A percentile compares a stretch with the other conserved stretches of the same genome.
Conservation (phyloP, 177 flowering plant species). For the Telopea speciosissima region DNA sequence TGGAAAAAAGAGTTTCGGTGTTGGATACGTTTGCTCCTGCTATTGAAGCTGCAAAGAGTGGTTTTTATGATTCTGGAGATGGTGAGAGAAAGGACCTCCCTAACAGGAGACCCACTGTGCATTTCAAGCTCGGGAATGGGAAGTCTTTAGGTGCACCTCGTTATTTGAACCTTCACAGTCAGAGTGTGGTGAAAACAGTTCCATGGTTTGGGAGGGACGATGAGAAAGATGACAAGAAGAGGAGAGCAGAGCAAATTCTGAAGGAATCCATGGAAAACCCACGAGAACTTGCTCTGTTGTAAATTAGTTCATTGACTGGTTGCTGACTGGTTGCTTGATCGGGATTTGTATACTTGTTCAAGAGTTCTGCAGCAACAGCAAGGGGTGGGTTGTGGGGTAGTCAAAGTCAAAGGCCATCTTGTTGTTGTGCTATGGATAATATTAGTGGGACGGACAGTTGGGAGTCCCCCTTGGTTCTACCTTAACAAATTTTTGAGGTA, state of each 20-base stretch:
- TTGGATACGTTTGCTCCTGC: conserved; percentile 62
- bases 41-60: conserved; percentile 48
- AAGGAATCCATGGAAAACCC: conserved; percentile 68
- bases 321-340: conserved; percentile 11
- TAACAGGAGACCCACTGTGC: conserved; percentile 50
- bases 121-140: conserved; percentile 47
- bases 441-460: conserved; percentile 15
- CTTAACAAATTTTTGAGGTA: conserved; percentile 37
- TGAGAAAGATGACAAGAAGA: conserved; percentile 77
- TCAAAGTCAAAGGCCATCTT: conserved; percentile 1
- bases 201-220: conserved; percentile 48
- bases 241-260: conserved; percentile 78
- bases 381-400: conserved; percentile 9
- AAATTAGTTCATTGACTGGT: conserved; percentile 20
- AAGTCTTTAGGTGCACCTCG: conserved; percentile 44
- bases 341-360: conserved; percentile 15
- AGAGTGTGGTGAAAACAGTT: conserved; percentile 20
- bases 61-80: conserved; percentile 31
- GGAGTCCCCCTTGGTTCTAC: conserved; percentile 11
- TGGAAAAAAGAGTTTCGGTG: conserved; percentile 36
- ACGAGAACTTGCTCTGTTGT: conserved; percentile 69
- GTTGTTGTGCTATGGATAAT: conserved; percentile 13
- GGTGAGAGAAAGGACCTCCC: conserved; percentile 33
- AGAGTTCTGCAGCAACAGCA: conserved; percentile 9
- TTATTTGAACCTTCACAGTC: conserved; percentile 40